Base-by-base conservation (phyloP, 441 rosid genomes). In the Populus hybrid region DNA sequence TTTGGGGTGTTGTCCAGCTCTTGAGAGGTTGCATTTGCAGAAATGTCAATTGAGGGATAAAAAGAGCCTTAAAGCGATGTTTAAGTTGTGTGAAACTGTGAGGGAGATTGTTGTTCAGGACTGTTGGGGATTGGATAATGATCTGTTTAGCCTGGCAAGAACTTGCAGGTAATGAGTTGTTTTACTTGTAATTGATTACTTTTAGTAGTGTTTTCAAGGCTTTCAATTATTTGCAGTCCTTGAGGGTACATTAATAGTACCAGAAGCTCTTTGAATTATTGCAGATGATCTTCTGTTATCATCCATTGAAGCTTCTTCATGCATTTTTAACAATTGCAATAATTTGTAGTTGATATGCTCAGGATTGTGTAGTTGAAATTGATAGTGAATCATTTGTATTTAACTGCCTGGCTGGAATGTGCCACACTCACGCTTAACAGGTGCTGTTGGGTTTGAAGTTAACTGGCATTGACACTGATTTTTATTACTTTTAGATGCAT, bases 51-150 rank as follows among this genome's bases (percentile, higher is more conserved):
- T 90, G 78, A 90, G 92, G 81, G 87, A 94, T 77, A 88, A 84
- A 73, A 80, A 76, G 73, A 85, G 93, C 69, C 70, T 84, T 57
- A 86, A 83, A 70, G 94, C 96, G 8, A 57, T 92, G 88, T 87
- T 90, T 85, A 79, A 87, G 80, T 87, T 90, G 69, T 90, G 98
- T 70, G 78, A 80, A 78, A 76, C 79, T 72, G 91, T 87, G 70
- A 85, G 88, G 81, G 94, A 90, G 73, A 84, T 94, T 70, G 81
- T 80, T 78, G 50, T 92, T 32, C 91, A 86, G 71, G 86, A 92
- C 69, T 92, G 93, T 84, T 92, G 97, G 94, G 94, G 97, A 63
- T 80, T 94, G 80, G 90, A 88, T 32, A 87, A 92, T 78, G 91
- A 90, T 59, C 74, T 85, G 35, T 92, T 94, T 80, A 75, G 88